A percentile compares a stretch with the other conserved stretches of the same genome.
Conservation (phyloP, 805 yeast genomes). For the Candida adriatica region DNA sequence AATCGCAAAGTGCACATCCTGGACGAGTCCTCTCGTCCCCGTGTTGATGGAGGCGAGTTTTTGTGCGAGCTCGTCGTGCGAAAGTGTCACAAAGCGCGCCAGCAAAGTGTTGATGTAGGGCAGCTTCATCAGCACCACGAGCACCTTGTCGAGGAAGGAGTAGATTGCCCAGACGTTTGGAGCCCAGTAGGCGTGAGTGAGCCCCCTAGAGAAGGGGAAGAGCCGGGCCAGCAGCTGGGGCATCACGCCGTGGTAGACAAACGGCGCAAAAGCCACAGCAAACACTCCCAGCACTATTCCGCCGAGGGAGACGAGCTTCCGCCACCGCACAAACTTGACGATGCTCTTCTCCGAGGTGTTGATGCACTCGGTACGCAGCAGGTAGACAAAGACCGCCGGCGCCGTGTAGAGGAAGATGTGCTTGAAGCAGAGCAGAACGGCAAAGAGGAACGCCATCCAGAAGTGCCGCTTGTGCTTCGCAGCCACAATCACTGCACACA, state of each 20-base stretch:
- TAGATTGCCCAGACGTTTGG: slow-evolving; percentile 97
- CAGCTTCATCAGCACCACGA: slow-evolving; percentile 38
- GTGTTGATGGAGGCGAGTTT: slow-evolving; percentile 31
- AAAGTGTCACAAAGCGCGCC: slow-evolving; percentile 27
- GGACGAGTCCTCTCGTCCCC: slow-evolving; percentile 83
- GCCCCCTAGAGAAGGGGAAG: slow-evolving; percentile 91
- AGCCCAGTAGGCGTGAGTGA: slow-evolving; percentile 99
- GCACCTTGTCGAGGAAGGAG: slow-evolving; percentile 69
- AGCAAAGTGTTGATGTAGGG: slow-evolving; percentile 35
- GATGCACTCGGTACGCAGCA: slow-evolving; percentile 67
- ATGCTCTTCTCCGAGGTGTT: slow-evolving; percentile 28
- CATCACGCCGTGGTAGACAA: slow-evolving; percentile 46
- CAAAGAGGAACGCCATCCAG: slow-evolving; percentile 60
- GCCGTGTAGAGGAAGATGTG: slow-evolving; percentile 91
- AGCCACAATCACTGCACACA: slow-evolving; percentile 65
- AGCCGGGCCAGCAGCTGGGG: slow-evolving; percentile 62
- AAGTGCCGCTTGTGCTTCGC: slow-evolving; percentile 56
- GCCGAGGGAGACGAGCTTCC: slow-evolving; percentile 55
- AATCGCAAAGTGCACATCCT: slow-evolving; percentile 77
- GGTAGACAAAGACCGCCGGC: slow-evolving; percentile 82
- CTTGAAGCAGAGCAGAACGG: slow-evolving; percentile 81
- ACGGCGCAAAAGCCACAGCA: slow-evolving; percentile 71
- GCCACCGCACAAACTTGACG: slow-evolving; percentile 42
- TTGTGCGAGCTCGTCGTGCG: slow-evolving; percentile 25
- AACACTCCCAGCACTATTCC: slow-evolving; percentile 56